Percentiles rank a stretch among this genome's conserved stretches.
phyloP scores from a whole-genome alignment of 2,329 filamentous ascomycete genomes.

The Exophiala alcalophila region DNA sequence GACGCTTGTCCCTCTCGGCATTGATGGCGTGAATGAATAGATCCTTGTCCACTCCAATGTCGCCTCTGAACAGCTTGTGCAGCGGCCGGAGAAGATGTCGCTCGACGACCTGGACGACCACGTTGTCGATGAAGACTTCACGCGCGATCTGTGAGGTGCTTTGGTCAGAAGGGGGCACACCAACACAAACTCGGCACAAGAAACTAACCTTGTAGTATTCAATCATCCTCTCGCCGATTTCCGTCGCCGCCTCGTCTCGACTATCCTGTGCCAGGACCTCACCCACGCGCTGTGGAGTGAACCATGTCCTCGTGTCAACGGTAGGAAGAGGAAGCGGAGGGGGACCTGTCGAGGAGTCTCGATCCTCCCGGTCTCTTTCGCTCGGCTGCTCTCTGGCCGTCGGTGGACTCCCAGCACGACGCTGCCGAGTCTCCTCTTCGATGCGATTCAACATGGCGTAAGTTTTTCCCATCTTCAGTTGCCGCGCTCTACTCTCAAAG shows the following conservation, averaged over 20 bases:
- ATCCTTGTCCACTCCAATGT: slow-evolving; percentile 9
- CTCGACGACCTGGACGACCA: slow-evolving; percentile 10
- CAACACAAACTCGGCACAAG: neutral
- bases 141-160: slow-evolving; percentile 6
- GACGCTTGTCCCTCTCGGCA: slow-evolving; percentile 10
- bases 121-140: slow-evolving; percentile 13
- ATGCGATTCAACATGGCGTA: slow-evolving; percentile 8
- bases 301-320: slow-evolving; percentile 2
- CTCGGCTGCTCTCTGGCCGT: neutral
- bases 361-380: too few species aligned
- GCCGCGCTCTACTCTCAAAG: slow-evolving; percentile 7
- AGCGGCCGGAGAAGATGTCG: slow-evolving; percentile 6
- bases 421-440: slow-evolving; percentile 7
- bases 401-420: too few species aligned
- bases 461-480: slow-evolving; percentile 5
- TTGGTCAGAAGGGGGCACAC: too few species aligned
- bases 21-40: slow-evolving; percentile 3
- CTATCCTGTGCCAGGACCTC: slow-evolving; percentile 8
- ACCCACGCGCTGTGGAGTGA: slow-evolving; percentile 6
- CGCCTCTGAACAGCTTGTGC: slow-evolving; percentile 9
- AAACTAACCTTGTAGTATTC: slow-evolving; percentile 11
- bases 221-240: slow-evolving; percentile 10
- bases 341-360: neutral
- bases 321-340: slow-evolving; percentile 1
- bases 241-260: slow-evolving; percentile 9